A percentile compares a stretch with the other conserved stretches of the same genome.
Evolutionary conservation across 2,329 filamentous ascomycete genomes (phyloP).

Genomic region (Xylariaceae sp.): DNA sequence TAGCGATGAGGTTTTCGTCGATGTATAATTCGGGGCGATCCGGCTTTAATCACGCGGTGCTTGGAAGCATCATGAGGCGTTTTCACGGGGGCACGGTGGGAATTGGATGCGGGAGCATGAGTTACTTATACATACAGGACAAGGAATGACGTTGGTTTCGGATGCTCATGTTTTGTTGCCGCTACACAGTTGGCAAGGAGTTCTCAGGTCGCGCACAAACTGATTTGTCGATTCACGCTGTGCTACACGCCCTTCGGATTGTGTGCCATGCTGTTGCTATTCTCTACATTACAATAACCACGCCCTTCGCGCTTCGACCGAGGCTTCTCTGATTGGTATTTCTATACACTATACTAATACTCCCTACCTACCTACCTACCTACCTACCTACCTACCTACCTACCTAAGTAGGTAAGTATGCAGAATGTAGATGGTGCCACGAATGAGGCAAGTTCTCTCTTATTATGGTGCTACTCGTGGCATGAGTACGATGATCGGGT

Average conservation of each 20-base stretch:
- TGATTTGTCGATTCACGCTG: conserved; percentile 1
- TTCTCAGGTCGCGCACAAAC: conserved; percentile 3
- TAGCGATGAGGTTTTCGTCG: conserved; percentile 39
- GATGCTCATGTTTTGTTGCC: conserved; percentile 3
- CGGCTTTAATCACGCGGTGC: conserved; percentile 5
- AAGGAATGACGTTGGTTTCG: conserved; percentile 11
- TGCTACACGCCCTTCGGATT: no score
- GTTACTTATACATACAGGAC: conserved; percentile 12
- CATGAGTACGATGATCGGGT: no score
- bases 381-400: no score
- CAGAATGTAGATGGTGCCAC: no score
- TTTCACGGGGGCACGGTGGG: conserved; percentile 12
- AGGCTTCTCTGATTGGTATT: no score
- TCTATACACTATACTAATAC: no score
- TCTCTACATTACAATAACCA: neutral
- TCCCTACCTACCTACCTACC: no score
- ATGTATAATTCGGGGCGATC: conserved; percentile 3
- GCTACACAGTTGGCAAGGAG: conserved; percentile 1
- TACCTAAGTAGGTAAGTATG: no score
- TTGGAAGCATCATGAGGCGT: conserved; percentile 17
- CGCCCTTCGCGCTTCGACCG: neutral
- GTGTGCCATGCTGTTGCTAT: neutral
- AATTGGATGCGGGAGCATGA: conserved; percentile 23
- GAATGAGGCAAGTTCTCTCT: no score
- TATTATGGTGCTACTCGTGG: no score